Base-by-base conservation (phyloP, 2,329 filamentous ascomycete species). In the Ilyonectria mors-panacis region DNA sequence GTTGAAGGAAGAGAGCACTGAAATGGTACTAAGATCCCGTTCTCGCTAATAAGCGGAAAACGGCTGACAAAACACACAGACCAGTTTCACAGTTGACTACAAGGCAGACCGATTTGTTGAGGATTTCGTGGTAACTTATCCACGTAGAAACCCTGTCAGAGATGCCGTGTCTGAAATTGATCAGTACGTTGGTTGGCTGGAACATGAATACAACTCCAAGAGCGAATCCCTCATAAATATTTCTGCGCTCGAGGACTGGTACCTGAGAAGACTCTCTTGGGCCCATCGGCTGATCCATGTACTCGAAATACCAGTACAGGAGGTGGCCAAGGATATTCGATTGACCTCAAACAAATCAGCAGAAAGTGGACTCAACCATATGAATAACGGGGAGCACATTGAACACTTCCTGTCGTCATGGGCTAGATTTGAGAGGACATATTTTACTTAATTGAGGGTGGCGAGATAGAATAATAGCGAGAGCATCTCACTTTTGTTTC, bases 151-250 rank as follows among this genome's bases (percentile, higher is more conserved):
- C n/a, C 45, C 12, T 26, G 45, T 21, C 23, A 21, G 19, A 48
- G n/a, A 48, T 10, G 45, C 23, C 19, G 23, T 6, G 19, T 21
- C 45, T 48, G n/a, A 48, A 23, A 21, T 48, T 48, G 19, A 6
- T 23, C 13, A 23, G 21, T 48, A 48, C 7, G 45, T 48, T 48
- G n/a, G 6, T 12, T 23, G 13, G 45, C 45, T 48, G 19, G 45
- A 48, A 48, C 19, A 48, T 48, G n/a, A 48, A 48, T 48, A 48
- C n/a, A 4, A 48, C 23, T 26, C 45, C 19, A 48, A 48, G 45
- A n/a, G 45, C 10, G 23, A 19, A 23, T 4, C 2, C 21, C n/a
- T 19, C 12, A 19, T 26, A 7, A 13, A 21, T 48, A n/a, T n/a
- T 48, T 23, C n/a, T 23, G 19, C 12, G 6, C 45, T 6, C 12